These are phyloP conservation scores for Didymellaceae sp. DNA, from an alignment of 2,329 filamentous ascomycete species.

Conservation along the genomic window DNA sequence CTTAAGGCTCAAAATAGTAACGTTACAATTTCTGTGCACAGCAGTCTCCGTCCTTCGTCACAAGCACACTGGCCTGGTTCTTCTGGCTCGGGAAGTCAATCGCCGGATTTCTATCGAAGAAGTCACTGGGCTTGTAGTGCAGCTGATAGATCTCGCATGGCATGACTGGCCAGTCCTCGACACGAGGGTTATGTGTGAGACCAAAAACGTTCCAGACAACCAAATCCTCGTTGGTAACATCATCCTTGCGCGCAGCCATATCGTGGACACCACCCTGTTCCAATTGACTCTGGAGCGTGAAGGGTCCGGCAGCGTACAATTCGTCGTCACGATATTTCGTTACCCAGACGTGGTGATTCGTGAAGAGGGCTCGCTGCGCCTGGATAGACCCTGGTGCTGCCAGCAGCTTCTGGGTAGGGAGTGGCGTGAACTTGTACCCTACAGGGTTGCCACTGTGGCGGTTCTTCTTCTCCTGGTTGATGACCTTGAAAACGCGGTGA, in stretches of 20 bases:
- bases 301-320: conserved; percentile 57
- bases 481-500: conserved; percentile 63
- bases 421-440: conserved; percentile 57
- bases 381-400: conserved; percentile 55
- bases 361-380: conserved; percentile 56
- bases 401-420: conserved; percentile 58
- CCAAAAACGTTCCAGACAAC: conserved; percentile 60
- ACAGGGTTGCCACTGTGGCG: conserved; percentile 54
- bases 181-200: conserved; percentile 58
- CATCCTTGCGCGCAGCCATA: conserved; percentile 52
- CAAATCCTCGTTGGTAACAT: conserved; percentile 54
- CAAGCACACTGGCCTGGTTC: conserved; percentile 40
- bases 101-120: conserved; percentile 61
- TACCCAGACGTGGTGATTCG: conserved; percentile 61
- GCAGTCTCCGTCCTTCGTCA: conserved; percentile 28
- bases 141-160: conserved; percentile 58
- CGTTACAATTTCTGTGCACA: conserved; percentile 34
- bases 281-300: conserved; percentile 54
- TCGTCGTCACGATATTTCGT: conserved; percentile 61
- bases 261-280: conserved; percentile 56
- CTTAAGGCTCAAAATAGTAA: not conserved
- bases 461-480: conserved; percentile 56
- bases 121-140: conserved; percentile 58
- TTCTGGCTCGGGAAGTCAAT: conserved; percentile 58
- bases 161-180: conserved; percentile 60